A percentile compares a stretch with the other conserved stretches of the same genome.
Conservation (phyloP, 2,329 filamentous ascomycete genomes). For the Xylariaceae sp. region DNA sequence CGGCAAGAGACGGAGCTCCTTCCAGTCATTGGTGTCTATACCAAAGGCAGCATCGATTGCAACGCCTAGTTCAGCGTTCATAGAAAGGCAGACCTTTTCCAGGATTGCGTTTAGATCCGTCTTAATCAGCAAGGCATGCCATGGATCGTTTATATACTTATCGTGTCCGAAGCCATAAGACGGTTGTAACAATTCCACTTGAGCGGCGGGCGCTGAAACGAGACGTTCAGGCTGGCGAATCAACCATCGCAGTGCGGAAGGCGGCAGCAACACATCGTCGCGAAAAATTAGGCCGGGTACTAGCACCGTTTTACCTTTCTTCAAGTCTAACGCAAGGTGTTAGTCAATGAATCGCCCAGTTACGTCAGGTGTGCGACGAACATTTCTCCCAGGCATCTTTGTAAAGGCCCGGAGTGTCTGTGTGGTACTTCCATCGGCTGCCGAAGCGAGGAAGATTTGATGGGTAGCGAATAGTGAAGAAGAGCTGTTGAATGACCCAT, state of each 20-base stretch:
- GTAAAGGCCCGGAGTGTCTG: conserved; percentile 16
- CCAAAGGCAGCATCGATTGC: conserved; percentile 38
- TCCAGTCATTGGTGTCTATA: conserved; percentile 33
- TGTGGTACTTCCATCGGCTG: conserved; percentile 20
- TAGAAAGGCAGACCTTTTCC: conserved; percentile 32
- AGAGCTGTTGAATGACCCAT: conserved; percentile 14
- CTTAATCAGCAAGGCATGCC: conserved; percentile 33
- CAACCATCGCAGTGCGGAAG: conserved; percentile 39
- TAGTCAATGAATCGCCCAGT: background rate
- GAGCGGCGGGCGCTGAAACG: conserved; percentile 35
- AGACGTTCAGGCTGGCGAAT: conserved; percentile 38
- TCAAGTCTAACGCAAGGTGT: conserved; percentile 33
- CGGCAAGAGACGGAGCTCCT: conserved; percentile 30
- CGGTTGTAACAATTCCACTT: conserved; percentile 38
- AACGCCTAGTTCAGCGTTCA: conserved; percentile 35
- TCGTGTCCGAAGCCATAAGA: conserved; percentile 37
- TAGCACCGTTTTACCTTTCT: conserved; percentile 41
- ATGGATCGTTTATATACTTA: conserved; percentile 22
- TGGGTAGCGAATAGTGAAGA: conserved; percentile 21
- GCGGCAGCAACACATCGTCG: conserved; percentile 43
- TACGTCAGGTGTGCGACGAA: background rate
- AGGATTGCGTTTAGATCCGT: conserved; percentile 35
- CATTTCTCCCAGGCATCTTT: conserved; percentile 23
- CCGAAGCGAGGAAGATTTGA: conserved; percentile 19
- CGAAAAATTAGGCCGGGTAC: conserved; percentile 40